Conservation (phyloP, 1,284 basidiomycete genomes). For the Phellopilus nigrolimitatus region DNA sequence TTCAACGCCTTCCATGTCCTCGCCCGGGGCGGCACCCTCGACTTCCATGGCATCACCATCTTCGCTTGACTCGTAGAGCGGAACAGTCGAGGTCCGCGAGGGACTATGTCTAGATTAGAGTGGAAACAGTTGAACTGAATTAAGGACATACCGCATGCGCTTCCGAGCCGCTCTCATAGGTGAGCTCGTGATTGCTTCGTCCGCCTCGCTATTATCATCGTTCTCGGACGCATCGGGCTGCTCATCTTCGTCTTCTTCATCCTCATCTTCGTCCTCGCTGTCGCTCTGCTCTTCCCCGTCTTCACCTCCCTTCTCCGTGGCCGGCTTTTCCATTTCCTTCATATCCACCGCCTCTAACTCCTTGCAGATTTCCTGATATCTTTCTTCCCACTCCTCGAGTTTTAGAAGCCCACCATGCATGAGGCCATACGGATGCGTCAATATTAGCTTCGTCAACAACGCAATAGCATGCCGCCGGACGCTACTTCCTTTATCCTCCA, state of each 20-base stretch:
- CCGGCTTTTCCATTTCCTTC: slow-evolving; percentile 47
- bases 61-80: slow-evolving; percentile 14
- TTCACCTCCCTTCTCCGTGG: slow-evolving; percentile 53
- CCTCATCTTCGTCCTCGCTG: slow-evolving; percentile 38
- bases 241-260: slow-evolving; percentile 29
- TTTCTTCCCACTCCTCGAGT: slow-evolving; percentile 67
- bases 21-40: slow-evolving; percentile 24
- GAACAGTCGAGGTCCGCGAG: slow-evolving; percentile 14
- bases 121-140: not conserved
- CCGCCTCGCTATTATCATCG: slow-evolving; percentile 20
- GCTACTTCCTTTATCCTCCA: slow-evolving; percentile 88
- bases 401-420: slow-evolving; percentile 84
- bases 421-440: slow-evolving; percentile 87
- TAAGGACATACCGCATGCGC: slow-evolving; percentile 13
- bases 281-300: slow-evolving; percentile 33
- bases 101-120: slow-evolving; percentile 9
- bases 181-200: slow-evolving; percentile 16
- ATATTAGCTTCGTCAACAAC: slow-evolving; percentile 72
- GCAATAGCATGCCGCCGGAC: slow-evolving; percentile 85
- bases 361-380: slow-evolving; percentile 51
- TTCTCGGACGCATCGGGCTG: slow-evolving; percentile 22
- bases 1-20: slow-evolving; percentile 33
- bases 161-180: slow-evolving; percentile 18
- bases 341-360: slow-evolving; percentile 59
- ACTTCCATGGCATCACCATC: slow-evolving; percentile 28